These are phyloP conservation scores for Zymoseptoria passerinii DNA, from an alignment of 2,329 filamentous ascomycete genomes.

Conservation along the genomic window DNA sequence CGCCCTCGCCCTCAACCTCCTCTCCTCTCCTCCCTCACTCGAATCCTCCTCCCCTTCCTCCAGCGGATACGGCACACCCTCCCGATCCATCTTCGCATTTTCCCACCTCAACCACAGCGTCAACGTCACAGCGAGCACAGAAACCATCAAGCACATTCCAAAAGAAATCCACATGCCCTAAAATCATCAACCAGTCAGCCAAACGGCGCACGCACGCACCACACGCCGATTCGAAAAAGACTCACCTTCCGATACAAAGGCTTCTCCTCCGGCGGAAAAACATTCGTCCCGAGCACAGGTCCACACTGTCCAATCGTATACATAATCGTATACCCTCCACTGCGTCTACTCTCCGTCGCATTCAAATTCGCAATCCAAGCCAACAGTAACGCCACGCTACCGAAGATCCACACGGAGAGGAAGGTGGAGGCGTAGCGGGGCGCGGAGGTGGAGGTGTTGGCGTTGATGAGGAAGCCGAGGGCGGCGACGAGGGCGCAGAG, in stretches of 20 bases:
- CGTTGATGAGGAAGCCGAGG: slow-evolving; percentile 36
- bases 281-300: slow-evolving; percentile 52
- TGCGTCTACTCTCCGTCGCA: slow-evolving; percentile 31
- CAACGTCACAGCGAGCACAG: slow-evolving; percentile 45
- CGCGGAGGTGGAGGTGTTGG: slow-evolving; percentile 27
- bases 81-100: slow-evolving; percentile 51
- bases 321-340: slow-evolving; percentile 32
- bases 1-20: slow-evolving; percentile 9
- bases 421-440: slow-evolving; percentile 34
- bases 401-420: slow-evolving; percentile 34
- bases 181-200: too few species aligned
- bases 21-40: slow-evolving; percentile 10
- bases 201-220: too few species aligned
- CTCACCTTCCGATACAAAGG: slow-evolving; percentile 39
- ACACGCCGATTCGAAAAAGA: too few species aligned
- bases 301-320: slow-evolving; percentile 56
- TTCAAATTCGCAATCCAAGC: slow-evolving; percentile 34
- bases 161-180: slow-evolving; percentile 52
- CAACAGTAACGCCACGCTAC: slow-evolving; percentile 30
- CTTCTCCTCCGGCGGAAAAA: slow-evolving; percentile 48
- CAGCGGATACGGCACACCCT: slow-evolving; percentile 18
- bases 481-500: slow-evolving; percentile 30
- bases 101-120: slow-evolving; percentile 50
- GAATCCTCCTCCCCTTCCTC: slow-evolving; percentile 18
- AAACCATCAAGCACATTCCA: slow-evolving; percentile 54